Conservation (phyloP, 495 filamentous ascomycete species). For the Tetracladium setigerum region DNA sequence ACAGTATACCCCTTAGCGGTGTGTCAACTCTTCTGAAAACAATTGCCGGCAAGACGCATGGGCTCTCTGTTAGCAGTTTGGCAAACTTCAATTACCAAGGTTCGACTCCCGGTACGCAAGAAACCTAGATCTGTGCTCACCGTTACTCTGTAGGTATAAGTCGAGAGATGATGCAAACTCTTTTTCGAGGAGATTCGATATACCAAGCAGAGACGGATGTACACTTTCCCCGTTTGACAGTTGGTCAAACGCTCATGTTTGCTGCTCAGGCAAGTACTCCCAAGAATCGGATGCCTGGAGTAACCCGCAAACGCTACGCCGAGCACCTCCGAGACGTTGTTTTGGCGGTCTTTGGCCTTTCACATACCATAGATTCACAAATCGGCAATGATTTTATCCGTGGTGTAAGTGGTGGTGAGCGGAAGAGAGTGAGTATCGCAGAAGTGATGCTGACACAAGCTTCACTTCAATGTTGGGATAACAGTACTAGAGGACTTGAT, state of each 20-base stretch:
- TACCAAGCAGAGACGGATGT: conserved; percentile 71
- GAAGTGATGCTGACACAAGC: conserved; percentile 57
- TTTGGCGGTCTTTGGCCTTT: conserved; percentile 69
- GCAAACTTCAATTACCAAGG: conserved; percentile 75
- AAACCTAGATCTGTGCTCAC: conserved; percentile 13
- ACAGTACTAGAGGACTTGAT: conserved; percentile 71
- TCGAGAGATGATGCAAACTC: conserved; percentile 25
- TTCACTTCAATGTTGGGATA: conserved; percentile 74
- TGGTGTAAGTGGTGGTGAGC: conserved; percentile 72
- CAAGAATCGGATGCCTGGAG: conserved; percentile 47
- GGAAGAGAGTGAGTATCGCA: conserved; percentile 72
- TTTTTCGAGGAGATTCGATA: conserved; percentile 63
- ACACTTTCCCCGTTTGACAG: conserved; percentile 69
- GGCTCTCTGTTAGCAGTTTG: conserved; percentile 65
- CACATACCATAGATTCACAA: conserved; percentile 62
- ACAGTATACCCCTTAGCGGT: conserved; percentile 52
- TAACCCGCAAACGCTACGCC: conserved; percentile 50
- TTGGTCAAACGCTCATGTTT: conserved; percentile 67
- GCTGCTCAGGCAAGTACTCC: conserved; percentile 61
- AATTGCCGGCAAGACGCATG: conserved; percentile 74
- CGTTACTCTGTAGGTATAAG: conserved; percentile 30
- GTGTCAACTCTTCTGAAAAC: conserved; percentile 84
- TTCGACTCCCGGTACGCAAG: conserved; percentile 15
- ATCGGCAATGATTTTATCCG: conserved; percentile 72
- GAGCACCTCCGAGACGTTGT: conserved; percentile 60